Percentiles rank a stretch among this genome's conserved stretches.
These are phyloP conservation scores for Fusarium succisae DNA, from an alignment of 2,329 filamentous ascomycete species.

Conservation along the genomic window DNA sequence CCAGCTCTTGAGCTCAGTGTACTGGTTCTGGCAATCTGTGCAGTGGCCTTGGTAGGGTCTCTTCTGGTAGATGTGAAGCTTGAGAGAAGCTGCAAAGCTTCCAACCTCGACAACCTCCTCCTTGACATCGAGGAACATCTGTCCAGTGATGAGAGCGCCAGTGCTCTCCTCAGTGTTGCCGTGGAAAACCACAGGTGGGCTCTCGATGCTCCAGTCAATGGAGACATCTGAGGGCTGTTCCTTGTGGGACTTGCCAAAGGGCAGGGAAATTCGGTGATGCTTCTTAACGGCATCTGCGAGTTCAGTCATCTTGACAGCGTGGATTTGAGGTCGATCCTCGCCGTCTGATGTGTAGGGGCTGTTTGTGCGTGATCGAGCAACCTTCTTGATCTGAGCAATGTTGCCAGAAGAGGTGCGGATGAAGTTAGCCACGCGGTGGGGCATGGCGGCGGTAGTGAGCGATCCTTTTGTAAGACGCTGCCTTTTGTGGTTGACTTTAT, in stretches of 20 bases:
- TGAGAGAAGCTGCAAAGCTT: slow-evolving; percentile 76
- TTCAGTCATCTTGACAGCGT: slow-evolving; percentile 52
- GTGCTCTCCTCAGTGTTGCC: slow-evolving; percentile 78
- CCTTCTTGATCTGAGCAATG: slow-evolving; percentile 60
- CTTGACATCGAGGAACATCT: slow-evolving; percentile 77
- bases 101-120: slow-evolving; percentile 74
- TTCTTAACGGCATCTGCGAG: slow-evolving; percentile 51
- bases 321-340: slow-evolving; percentile 44
- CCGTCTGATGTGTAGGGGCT: slow-evolving; percentile 50
- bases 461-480: slow-evolving; percentile 28
- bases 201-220: slow-evolving; percentile 76
- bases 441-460: slow-evolving; percentile 55
- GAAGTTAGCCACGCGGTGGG: slow-evolving; percentile 66
- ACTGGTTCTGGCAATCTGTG: slow-evolving; percentile 75
- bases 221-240: slow-evolving; percentile 54
- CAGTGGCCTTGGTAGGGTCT: slow-evolving; percentile 85
- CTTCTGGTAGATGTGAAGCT: slow-evolving; percentile 78
- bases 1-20: slow-evolving; percentile 81
- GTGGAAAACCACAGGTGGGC: slow-evolving; percentile 86
- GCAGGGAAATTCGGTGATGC: slow-evolving; percentile 55
- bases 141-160: slow-evolving; percentile 86
- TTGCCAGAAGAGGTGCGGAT: slow-evolving; percentile 65
- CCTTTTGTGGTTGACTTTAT: slow-evolving; percentile 9
- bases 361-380: slow-evolving; percentile 45
- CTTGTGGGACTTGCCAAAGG: slow-evolving; percentile 55